Evolutionary conservation across 1,284 basidiomycete species (phyloP).

Genomic region (Ustilago crameri): DNA sequence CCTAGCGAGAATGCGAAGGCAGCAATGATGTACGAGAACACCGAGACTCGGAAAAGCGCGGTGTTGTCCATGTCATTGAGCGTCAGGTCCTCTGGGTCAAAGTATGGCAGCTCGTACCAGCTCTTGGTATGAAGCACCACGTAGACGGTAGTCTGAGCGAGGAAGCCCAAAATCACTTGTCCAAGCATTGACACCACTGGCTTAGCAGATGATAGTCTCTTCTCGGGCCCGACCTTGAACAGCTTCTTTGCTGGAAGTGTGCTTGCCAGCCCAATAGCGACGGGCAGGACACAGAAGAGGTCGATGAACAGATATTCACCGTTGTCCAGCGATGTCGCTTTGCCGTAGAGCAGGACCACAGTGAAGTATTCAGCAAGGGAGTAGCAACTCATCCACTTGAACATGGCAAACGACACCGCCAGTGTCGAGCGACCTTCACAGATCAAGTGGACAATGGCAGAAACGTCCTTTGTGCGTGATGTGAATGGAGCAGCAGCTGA

Average conservation of each 20-base stretch:
- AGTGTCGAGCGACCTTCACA: conserved; percentile 46
- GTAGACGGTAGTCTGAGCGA: conserved; percentile 46
- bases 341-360: conserved; percentile 51
- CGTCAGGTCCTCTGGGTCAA: conserved; percentile 45
- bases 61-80: conserved; percentile 52
- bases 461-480: conserved; percentile 30
- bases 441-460: conserved; percentile 31
- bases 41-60: conserved; percentile 37
- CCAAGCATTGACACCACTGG: conserved; percentile 44
- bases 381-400: conserved; percentile 48
- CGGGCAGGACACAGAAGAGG: conserved; percentile 42
- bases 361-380: conserved; percentile 52
- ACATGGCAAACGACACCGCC: conserved; percentile 36
- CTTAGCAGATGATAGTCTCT: conserved; percentile 35
- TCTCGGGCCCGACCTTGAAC: conserved; percentile 16
- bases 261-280: conserved; percentile 50
- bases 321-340: conserved; percentile 49
- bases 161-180: conserved; percentile 44
- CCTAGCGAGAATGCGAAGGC: conserved; percentile 37
- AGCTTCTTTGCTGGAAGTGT: conserved; percentile 33
- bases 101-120: conserved; percentile 37
- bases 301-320: conserved; percentile 58
- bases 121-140: conserved; percentile 29
- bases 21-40: conserved; percentile 53
- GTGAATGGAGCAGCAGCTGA: conserved; percentile 56